These are phyloP conservation scores for Mycosphaerella sp. DNA, from an alignment of 2,329 filamentous ascomycete genomes.

Conservation along the genomic window DNA sequence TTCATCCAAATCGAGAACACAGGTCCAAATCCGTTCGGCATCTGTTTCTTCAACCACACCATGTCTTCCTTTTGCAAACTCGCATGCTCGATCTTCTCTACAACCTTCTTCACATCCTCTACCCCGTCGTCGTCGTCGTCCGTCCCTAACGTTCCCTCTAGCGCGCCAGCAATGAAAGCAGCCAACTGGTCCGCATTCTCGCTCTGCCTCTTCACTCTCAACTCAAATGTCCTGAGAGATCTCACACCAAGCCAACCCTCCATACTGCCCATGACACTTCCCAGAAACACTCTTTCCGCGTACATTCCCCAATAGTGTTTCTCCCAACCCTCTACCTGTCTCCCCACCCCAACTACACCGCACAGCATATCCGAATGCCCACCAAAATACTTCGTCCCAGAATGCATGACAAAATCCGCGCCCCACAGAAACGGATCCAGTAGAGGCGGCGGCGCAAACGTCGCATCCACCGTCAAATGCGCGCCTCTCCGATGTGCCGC, in stretches of 20 bases:
- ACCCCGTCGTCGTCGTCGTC: conserved; percentile 37
- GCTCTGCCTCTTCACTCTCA: conserved; percentile 74
- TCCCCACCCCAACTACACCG: conserved; percentile 66
- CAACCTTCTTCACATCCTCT: conserved; percentile 46
- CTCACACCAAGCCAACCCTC: conserved; percentile 90
- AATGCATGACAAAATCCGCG: conserved; percentile 85
- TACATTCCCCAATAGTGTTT: conserved; percentile 49
- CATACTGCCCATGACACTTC: conserved; percentile 78
- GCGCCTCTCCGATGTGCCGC: conserved; percentile 68
- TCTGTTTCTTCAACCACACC: conserved; percentile 72
- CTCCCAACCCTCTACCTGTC: conserved; percentile 46
- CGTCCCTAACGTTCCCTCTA: conserved; percentile 36
- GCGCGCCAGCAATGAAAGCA: conserved; percentile 55
- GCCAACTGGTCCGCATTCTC: conserved; percentile 64
- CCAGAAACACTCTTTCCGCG: conserved; percentile 68
- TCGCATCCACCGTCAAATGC: conserved; percentile 76
- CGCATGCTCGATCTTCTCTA: conserved; percentile 66
- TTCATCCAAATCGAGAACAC: conserved; percentile 74
- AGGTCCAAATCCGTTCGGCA: conserved; percentile 84
- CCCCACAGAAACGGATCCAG: conserved; percentile 78
- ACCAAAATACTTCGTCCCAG: conserved; percentile 91
- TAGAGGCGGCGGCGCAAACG: conserved; percentile 84
- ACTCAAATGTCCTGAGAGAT: conserved; percentile 75
- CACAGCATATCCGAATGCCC: conserved; percentile 92
- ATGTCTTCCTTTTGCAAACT: conserved; percentile 65